phyloP scores from a whole-genome alignment of 106 monocot genomes.

The Agapanthus africanus region DNA sequence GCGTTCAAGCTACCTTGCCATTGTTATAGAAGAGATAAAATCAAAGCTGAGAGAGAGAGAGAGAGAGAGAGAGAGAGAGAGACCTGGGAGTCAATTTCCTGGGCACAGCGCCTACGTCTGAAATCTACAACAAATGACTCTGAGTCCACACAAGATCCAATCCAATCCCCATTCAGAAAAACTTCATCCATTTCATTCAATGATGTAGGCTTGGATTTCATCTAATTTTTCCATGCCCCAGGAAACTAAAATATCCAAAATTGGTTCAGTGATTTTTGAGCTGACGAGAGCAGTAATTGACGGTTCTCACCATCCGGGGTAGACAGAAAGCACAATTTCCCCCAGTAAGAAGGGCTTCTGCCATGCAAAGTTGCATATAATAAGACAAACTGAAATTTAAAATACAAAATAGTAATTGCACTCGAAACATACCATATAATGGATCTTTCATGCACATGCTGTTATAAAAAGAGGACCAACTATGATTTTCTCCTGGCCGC shows the following conservation, averaged over 20 bases:
- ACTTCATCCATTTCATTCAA: conserved; percentile 54
- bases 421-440: too few relatives aligned
- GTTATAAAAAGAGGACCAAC: too few relatives aligned
- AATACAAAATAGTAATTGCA: too few relatives aligned
- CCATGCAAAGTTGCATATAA: too few relatives aligned
- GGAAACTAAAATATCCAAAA: conserved; percentile 45
- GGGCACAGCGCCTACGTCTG: conserved; percentile 48
- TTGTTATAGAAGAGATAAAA: too few relatives aligned
- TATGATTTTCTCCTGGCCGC: too few relatives aligned
- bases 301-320: conserved; percentile 98
- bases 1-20: too few relatives aligned
- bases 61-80: too few relatives aligned
- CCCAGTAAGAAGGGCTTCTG: conserved; percentile 95
- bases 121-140: conserved; percentile 46
- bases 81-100: conserved; percentile 60
- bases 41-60: too few relatives aligned
- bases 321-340: conserved; percentile 85
- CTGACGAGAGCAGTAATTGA: conserved; percentile 75
- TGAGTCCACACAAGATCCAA: conserved; percentile 60
- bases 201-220: conserved; percentile 17
- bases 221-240: conserved; percentile 72
- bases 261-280: conserved; percentile 34
- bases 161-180: conserved; percentile 81
- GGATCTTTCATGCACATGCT: too few relatives aligned
- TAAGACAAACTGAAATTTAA: too few relatives aligned